These are phyloP conservation scores for Lunularia cruciata DNA, from an alignment of 225 moss, liverwort and hornwort species.

Conservation along the genomic window DNA sequence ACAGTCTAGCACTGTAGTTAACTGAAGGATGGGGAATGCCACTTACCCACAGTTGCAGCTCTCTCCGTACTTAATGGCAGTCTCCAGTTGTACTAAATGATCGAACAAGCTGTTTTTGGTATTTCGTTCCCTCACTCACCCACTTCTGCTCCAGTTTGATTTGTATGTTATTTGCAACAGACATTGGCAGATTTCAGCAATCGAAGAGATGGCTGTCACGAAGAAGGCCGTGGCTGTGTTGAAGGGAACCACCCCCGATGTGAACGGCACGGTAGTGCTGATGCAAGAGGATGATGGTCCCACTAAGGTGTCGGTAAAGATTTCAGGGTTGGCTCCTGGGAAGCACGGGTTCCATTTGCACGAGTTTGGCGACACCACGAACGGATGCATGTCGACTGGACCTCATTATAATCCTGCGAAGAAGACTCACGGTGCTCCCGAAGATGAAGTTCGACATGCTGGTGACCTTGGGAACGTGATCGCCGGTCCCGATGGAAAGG, in stretches of 20 bases:
- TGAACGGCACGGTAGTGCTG: slow-evolving; percentile 65
- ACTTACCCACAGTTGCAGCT: too few species aligned
- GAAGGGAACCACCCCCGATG: slow-evolving; percentile 55
- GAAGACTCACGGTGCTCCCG: slow-evolving; percentile 70
- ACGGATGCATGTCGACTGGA: slow-evolving; percentile 77
- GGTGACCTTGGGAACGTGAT: slow-evolving; percentile 80
- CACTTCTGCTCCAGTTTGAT: too few species aligned
- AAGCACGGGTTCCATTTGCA: slow-evolving; percentile 91
- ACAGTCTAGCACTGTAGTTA: too few species aligned
- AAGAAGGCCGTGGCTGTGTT: slow-evolving; percentile 86
- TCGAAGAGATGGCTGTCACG: slow-evolving; percentile 45
- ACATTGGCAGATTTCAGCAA: too few species aligned
- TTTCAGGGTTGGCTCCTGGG: slow-evolving; percentile 65
- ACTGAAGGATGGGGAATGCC: too few species aligned
- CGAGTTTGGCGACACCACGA: slow-evolving; percentile 79
- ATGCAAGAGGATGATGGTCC: slow-evolving; percentile 71
- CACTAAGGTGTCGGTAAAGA: slow-evolving; percentile 67
- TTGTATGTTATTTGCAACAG: too few species aligned
- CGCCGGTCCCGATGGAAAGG: slow-evolving; percentile 67
- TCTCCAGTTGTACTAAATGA: too few species aligned
- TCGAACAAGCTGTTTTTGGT: too few species aligned
- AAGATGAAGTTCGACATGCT: slow-evolving; percentile 59
- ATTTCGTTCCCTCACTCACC: too few species aligned
- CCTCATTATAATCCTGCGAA: slow-evolving; percentile 65
- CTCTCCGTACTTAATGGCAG: too few species aligned